Evolutionary conservation across 208 protist genomes (phyloP).

Genomic region (Acanthamoeba comandoni): DNA sequence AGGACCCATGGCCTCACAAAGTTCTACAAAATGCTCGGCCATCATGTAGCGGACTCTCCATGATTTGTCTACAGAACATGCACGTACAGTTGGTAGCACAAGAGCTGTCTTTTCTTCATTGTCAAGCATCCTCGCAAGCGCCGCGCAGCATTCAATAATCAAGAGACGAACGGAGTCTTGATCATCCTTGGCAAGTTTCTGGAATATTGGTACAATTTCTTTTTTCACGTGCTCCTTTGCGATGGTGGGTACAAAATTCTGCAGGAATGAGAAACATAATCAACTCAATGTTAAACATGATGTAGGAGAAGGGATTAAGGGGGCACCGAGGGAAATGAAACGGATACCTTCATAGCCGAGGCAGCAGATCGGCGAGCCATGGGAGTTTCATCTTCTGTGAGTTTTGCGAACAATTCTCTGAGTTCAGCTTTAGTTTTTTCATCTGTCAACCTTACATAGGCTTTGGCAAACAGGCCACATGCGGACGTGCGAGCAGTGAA

Average conservation of each 20-base stretch:
- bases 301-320: neutral
- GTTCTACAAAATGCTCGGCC: conserved; percentile 93
- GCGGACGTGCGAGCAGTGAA: conserved; percentile 95
- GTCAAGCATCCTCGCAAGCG: conserved; percentile 91
- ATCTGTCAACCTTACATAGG: conserved; percentile 89
- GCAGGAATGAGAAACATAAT: conserved; percentile 22
- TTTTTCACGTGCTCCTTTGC: conserved; percentile 84
- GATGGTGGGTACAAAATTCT: conserved; percentile 75
- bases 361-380: conserved; percentile 96
- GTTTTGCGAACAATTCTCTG: conserved; percentile 84
- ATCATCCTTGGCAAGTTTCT: conserved; percentile 92
- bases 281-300: neutral
- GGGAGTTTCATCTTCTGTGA: conserved; percentile 97
- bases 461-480: conserved; percentile 92
- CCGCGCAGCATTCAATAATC: conserved; percentile 92
- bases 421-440: conserved; percentile 45
- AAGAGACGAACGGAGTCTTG: conserved; percentile 97
- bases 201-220: conserved; percentile 93
- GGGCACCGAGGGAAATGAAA: neutral
- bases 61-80: conserved; percentile 92
- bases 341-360: conserved; percentile 65
- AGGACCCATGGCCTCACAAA: conserved; percentile 75
- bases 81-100: conserved; percentile 90
- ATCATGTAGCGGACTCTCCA: conserved; percentile 98
- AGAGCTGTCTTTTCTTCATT: conserved; percentile 88